These are phyloP conservation scores for Pholiota adiposa DNA, from an alignment of 1,284 basidiomycete genomes.

Conservation along the genomic window DNA sequence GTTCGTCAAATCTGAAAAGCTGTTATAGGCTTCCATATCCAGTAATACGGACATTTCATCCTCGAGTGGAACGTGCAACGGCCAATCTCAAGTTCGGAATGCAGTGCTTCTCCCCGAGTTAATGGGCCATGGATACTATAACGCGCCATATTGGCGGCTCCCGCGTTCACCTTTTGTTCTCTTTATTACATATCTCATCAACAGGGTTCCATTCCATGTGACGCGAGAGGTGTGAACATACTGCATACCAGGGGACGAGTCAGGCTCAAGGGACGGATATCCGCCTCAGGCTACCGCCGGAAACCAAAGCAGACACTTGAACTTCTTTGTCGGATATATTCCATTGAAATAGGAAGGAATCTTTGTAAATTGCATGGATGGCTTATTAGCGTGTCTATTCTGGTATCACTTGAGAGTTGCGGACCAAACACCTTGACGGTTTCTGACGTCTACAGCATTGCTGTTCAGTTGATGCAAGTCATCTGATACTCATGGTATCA, in stretches of 20 bases:
- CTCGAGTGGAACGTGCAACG: too few species aligned
- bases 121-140: background rate
- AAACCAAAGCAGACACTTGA: background rate
- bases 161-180: background rate
- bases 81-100: too few species aligned
- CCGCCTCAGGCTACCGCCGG: background rate
- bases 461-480: background rate
- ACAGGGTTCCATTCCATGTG: background rate
- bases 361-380: too few species aligned
- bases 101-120: too few species aligned
- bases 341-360: too few species aligned
- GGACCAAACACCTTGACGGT: background rate
- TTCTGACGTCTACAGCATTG: background rate
- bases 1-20: too few species aligned
- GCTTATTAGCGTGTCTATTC: background rate
- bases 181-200: background rate
- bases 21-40: too few species aligned
- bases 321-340: background rate
- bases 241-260: too few species aligned
- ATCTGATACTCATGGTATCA: background rate
- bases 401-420: background rate
- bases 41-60: too few species aligned
- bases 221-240: background rate
- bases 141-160: background rate
- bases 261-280: background rate